Conservation (phyloP, 768 basidiomycete genomes). For the Lentinula sp. region DNA sequence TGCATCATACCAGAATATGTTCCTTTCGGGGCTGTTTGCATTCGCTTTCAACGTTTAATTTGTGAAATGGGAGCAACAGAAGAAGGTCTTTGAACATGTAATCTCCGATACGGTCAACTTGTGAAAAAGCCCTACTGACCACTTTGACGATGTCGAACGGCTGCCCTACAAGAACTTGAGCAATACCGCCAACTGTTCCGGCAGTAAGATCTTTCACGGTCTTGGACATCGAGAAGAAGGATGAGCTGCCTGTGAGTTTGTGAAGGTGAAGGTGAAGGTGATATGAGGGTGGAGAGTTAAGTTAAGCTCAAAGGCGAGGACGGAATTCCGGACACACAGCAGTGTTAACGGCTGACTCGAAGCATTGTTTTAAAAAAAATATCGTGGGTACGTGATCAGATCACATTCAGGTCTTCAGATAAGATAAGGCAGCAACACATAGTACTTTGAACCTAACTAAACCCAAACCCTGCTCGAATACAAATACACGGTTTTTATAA, state of each 20-base stretch:
- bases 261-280: neutral
- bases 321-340: neutral
- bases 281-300: neutral
- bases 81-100: slow-evolving; percentile 10
- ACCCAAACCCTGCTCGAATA: too few relatives aligned
- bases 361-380: neutral
- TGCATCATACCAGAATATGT: slow-evolving; percentile 86
- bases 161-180: slow-evolving; percentile 88
- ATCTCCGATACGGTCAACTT: neutral
- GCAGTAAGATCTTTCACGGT: slow-evolving; percentile 85
- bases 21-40: slow-evolving; percentile 90
- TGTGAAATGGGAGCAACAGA: neutral
- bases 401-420: neutral
- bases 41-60: slow-evolving; percentile 46
- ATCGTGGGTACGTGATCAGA: neutral
- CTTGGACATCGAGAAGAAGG: slow-evolving; percentile 37
- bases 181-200: slow-evolving; percentile 87
- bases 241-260: neutral
- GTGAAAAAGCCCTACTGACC: slow-evolving; percentile 40
- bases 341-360: slow-evolving; percentile 2
- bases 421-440: too few relatives aligned
- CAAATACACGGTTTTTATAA: too few relatives aligned
- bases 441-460: too few relatives aligned
- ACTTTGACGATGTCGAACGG: slow-evolving; percentile 98
- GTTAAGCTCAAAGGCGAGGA: neutral